These are phyloP conservation scores for Elsinoe necatrix DNA, from an alignment of 2,329 filamentous ascomycete genomes.

Conservation along the genomic window DNA sequence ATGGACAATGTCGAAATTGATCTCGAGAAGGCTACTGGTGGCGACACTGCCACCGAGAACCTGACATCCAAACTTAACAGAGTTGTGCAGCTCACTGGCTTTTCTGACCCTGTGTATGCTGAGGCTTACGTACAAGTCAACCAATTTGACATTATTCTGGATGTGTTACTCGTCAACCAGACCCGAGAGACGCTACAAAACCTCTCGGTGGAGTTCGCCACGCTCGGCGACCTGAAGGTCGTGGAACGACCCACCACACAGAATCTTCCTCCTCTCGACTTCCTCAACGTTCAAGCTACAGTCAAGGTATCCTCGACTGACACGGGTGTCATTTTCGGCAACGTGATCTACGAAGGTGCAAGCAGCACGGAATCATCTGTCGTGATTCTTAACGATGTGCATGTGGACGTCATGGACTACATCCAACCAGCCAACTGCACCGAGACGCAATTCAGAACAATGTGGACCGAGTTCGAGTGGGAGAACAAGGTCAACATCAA, in stretches of 20 bases:
- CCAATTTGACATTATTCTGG: constrained; percentile 95
- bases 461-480: constrained; percentile 99
- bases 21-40: constrained; percentile 87
- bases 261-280: constrained; percentile 90
- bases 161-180: constrained; percentile 94
- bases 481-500: constrained; percentile 99
- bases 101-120: constrained; percentile 97
- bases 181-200: constrained; percentile 95
- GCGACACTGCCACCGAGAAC: constrained; percentile 75
- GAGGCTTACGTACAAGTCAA: constrained; percentile 98
- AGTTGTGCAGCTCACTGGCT: constrained; percentile 93
- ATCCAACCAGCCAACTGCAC: constrained; percentile 95
- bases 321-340: constrained; percentile 96
- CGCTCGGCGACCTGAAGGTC: constrained; percentile 92
- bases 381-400: constrained; percentile 94
- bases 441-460: constrained; percentile 97
- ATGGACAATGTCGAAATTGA: constrained; percentile 81
- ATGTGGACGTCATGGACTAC: constrained; percentile 99
- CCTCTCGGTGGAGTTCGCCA: constrained; percentile 96
- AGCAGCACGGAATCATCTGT: constrained; percentile 91
- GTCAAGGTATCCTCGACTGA: constrained; percentile 98
- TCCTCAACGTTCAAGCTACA: constrained; percentile 95
- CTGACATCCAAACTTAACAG: constrained; percentile 88
- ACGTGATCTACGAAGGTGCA: constrained; percentile 92
- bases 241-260: constrained; percentile 94